Percentiles rank a stretch among this genome's conserved stretches.
Conservation (phyloP, 2,329 filamentous ascomycete genomes). For the Trichophaea hybrida region DNA sequence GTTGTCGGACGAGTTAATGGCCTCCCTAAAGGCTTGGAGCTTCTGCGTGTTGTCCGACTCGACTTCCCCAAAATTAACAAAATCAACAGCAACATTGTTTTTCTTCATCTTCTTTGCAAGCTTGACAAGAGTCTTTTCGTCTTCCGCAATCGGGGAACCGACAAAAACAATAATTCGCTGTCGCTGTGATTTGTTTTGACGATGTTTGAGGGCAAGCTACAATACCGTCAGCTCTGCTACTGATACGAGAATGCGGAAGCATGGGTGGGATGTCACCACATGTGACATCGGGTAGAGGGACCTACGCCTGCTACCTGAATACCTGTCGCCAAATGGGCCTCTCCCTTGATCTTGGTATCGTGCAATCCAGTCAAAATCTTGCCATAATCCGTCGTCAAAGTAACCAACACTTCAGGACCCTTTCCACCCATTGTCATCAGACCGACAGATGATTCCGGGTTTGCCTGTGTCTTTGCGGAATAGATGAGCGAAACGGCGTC, state of each 20-base stretch:
- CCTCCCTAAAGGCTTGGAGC: conserved; percentile 82
- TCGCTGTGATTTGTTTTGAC: conserved; percentile 91
- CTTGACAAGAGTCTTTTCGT: conserved; percentile 74
- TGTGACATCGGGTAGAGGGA: conserved; percentile 10
- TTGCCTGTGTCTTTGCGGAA: conserved; percentile 84
- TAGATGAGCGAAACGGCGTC: conserved; percentile 93
- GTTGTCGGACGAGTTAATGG: conserved; percentile 79
- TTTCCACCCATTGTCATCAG: conserved; percentile 98
- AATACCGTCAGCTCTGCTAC: conserved; percentile 3
- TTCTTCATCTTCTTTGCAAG: conserved; percentile 99
- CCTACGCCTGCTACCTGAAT: conserved; percentile 90
- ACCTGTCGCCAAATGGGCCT: conserved; percentile 74
- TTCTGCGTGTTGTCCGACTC: conserved; percentile 81
- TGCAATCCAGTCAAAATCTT: conserved; percentile 87
- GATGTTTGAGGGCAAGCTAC: conserved; percentile 89
- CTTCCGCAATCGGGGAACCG: conserved; percentile 81
- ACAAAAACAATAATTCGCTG: conserved; percentile 96
- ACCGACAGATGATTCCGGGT: conserved; percentile 92
- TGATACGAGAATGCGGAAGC: neutral
- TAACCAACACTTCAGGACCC: conserved; percentile 93
- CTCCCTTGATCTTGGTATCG: conserved; percentile 84
- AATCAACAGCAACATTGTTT: conserved; percentile 83
- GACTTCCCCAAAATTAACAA: conserved; percentile 86
- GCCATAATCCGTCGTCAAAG: conserved; percentile 88
- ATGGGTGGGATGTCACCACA: conserved; percentile 1